These are phyloP conservation scores for Syzygium syzygioides DNA, from an alignment of 441 rosid genomes.

Conservation along the genomic window DNA sequence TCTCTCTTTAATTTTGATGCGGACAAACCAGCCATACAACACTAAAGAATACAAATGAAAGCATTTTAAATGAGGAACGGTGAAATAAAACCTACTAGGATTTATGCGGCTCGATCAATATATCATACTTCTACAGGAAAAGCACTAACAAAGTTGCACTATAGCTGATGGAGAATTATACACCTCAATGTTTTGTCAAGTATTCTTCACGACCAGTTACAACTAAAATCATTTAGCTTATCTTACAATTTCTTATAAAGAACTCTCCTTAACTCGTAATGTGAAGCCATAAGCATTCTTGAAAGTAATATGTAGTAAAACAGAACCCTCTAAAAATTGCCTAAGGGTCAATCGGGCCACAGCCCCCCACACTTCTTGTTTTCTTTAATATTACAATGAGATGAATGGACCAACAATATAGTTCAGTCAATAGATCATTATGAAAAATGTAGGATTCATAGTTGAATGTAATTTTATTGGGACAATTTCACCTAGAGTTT, in stretches of 20 bases:
- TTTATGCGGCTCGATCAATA: not conserved
- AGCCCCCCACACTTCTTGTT: not conserved
- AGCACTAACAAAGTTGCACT: not conserved
- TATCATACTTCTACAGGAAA: not conserved
- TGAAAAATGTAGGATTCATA: not conserved
- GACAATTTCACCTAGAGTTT: not conserved
- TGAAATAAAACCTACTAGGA: not conserved
- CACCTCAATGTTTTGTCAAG: not conserved
- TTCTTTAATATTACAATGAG: not conserved
- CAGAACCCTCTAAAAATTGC: not conserved
- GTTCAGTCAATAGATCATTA: not conserved
- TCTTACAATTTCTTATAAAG: not conserved
- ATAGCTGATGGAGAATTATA: not conserved
- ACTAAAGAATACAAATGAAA: not conserved
- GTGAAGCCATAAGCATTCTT: not conserved
- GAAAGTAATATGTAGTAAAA: not conserved
- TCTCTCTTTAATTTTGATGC: not conserved
- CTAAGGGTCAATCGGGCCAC: not conserved
- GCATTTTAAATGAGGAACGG: not conserved
- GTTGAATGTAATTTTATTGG: not conserved
- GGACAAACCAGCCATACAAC: not conserved
- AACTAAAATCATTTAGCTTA: not conserved
- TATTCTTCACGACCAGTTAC: not conserved
- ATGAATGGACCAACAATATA: not conserved
- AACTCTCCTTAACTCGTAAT: not conserved